Evolutionary conservation across 2,329 filamentous ascomycete species (phyloP), one percentile per base, ranked within the genome.

Genomic region (Exophiala alcalophila): DNA sequence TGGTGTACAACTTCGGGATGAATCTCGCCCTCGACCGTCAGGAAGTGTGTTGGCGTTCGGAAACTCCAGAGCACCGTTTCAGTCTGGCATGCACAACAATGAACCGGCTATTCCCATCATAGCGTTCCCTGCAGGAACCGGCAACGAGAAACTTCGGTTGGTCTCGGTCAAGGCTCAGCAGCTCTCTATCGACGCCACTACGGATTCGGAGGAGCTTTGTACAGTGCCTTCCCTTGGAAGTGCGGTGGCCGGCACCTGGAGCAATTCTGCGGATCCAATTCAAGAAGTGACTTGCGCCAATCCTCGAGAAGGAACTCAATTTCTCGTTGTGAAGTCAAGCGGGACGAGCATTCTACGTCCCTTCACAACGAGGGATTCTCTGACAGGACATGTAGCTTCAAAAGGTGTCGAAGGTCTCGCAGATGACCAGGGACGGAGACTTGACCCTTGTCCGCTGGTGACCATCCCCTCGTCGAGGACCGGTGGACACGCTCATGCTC

Each of bases 401-500:
- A 15, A 23, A 25, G n/a, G 28, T 11, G 18, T 25, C 11, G 21
- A 16, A 5, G 9, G 5, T 18, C 16, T 24, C 12, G n/a, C 7
- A 14, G n/a, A 9, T 4, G 16, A 10, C 15, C 24, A 29, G 10
- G 7, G 15, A 7, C 14, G 19, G 10, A 63, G 36, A 19, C 54
- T 81, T 3, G 66, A 74, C 41, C 59, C 69, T 1, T 70, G 72
- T 43, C 65, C 66, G 2, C 53, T 79, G 8, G 53, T 72, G 12
- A 65, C 66, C 24, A 61, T 79, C 25, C 53, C 59, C 2, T 58
- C 59, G 10, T 57, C 61, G 2, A 56, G 68, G 18, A 76, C 70
- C 2, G 73, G 70, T 8, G 70, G 66, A 1, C 57, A 59, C 20
- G 52, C 69, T 3, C 76, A 79, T 57, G 70, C 70, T 1, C 70